These are phyloP conservation scores for Coix lacrymajobi DNA, from an alignment of 176 grass and related monocot species.

Conservation along the genomic window DNA sequence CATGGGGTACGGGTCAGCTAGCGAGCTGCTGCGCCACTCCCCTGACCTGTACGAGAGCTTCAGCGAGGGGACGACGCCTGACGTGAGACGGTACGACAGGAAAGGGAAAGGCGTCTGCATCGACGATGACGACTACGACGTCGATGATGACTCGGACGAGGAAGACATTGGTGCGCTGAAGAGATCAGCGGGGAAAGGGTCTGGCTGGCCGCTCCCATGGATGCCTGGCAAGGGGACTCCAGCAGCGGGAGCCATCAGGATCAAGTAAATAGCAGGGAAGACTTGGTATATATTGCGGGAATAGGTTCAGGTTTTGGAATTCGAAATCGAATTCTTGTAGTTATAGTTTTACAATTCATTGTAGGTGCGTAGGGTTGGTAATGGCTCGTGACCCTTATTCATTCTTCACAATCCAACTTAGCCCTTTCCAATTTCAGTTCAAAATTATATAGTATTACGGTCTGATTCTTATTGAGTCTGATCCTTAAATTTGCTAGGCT, in stretches of 20 bases:
- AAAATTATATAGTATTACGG: no score
- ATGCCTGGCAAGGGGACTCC: background rate
- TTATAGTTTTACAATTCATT: constrained; percentile 7
- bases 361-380: no score
- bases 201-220: background rate
- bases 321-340: background rate
- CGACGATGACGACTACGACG: background rate
- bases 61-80: constrained; percentile 28
- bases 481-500: no score
- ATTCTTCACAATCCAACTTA: no score
- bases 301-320: constrained; percentile 19
- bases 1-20: constrained; percentile 72
- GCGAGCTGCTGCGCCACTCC: constrained; percentile 35
- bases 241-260: constrained; percentile 36
- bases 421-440: no score
- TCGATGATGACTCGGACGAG: constrained; percentile 40
- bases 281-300: constrained; percentile 21
- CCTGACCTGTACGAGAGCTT: constrained; percentile 55
- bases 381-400: no score
- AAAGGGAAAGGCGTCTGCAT: constrained; percentile 46
- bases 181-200: constrained; percentile 11
- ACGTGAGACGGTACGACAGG: constrained; percentile 14
- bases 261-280: background rate
- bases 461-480: no score
- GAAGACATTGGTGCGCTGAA: background rate